phyloP scores from a whole-genome alignment of 176 grass and related monocot genomes.

The Phragmites australis region DNA sequence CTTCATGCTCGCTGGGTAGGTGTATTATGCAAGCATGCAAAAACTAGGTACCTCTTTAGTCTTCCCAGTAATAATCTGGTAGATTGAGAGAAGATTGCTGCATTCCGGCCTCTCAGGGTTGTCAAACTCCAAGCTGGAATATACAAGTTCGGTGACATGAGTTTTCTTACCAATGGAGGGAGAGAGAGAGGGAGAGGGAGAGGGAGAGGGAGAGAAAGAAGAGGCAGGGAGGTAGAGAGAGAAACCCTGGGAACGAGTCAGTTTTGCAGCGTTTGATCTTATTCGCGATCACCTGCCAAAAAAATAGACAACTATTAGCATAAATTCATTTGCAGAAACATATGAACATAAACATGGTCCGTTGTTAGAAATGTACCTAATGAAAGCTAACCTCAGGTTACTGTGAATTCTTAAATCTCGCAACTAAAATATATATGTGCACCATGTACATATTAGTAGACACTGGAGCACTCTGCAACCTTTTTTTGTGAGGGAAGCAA shows the following conservation, averaged over 20 bases:
- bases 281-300: conserved; percentile 75
- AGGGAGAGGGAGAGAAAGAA: neutral
- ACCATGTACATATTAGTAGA: neutral
- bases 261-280: conserved; percentile 99
- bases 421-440: neutral
- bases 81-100: conserved; percentile 91
- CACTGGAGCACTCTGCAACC: neutral
- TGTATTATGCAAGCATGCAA: conserved; percentile 10
- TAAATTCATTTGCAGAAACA: conserved; percentile 33
- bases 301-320: conserved; percentile 26
- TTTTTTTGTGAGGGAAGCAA: too few relatives aligned
- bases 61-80: conserved; percentile 81
- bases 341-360: neutral
- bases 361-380: neutral
- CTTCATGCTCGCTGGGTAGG: conserved; percentile 13
- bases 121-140: conserved; percentile 79
- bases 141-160: conserved; percentile 29
- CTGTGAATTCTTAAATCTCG: neutral
- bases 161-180: neutral
- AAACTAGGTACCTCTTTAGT: conserved; percentile 81
- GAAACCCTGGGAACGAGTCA: conserved; percentile 73
- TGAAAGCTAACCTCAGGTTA: neutral
- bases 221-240: conserved; percentile 25
- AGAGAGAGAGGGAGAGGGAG: conserved; percentile 11
- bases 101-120: conserved; percentile 96